Percentiles rank a stretch among this genome's conserved stretches.
Conservation (phyloP, 352 stramenopile species). For the Elongisporangium anandrum region DNA sequence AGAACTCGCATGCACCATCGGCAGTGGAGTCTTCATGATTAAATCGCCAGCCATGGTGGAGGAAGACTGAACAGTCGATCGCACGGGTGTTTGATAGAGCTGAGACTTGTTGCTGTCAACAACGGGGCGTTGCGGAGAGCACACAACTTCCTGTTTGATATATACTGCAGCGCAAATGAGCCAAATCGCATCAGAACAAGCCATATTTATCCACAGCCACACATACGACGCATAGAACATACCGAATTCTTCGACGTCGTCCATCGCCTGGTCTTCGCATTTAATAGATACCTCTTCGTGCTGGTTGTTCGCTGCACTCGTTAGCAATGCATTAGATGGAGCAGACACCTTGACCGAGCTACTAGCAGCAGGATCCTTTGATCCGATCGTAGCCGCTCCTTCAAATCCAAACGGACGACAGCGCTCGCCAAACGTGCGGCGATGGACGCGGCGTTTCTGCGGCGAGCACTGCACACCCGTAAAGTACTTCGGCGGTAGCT, state of each 20-base stretch:
- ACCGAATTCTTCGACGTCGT: not conserved
- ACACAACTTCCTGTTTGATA: conserved; percentile 11
- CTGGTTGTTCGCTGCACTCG: not conserved
- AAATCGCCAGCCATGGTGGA: not conserved
- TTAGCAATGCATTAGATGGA: not conserved
- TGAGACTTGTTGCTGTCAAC: conserved; percentile 4
- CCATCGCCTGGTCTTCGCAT: not conserved
- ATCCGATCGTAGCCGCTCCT: not conserved
- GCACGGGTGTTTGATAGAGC: not conserved
- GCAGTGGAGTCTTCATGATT: not conserved
- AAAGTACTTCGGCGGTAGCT: conserved; percentile 41
- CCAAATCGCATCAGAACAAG: not conserved
- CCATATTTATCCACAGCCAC: not conserved
- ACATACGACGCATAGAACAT: not conserved
- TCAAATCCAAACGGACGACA: conserved; percentile 47
- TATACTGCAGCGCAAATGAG: not conserved
- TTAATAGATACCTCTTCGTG: not conserved
- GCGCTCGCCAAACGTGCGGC: conserved; percentile 57
- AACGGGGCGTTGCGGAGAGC: not conserved
- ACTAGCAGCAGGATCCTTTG: not conserved
- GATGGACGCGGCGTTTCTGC: conserved; percentile 41
- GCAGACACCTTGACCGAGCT: not conserved
- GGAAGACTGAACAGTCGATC: not conserved
- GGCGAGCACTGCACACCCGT: conserved; percentile 28
- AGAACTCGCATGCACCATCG: not conserved